phyloP scores from a whole-genome alignment of 345 rosid genomes.

The Moricandia moricandioides region DNA sequence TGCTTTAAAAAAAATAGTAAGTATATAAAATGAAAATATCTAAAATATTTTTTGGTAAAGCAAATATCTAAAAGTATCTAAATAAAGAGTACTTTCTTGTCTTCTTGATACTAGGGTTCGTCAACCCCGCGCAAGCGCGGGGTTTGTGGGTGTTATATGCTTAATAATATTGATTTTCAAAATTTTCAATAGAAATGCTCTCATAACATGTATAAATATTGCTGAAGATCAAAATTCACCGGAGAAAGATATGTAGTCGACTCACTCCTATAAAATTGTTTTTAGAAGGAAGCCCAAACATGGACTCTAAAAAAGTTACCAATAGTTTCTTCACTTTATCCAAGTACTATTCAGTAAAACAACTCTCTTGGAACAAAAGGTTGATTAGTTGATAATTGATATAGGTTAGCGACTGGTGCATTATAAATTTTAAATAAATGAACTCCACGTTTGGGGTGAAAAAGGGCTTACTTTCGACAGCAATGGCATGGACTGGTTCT shows the following conservation, averaged over 20 bases:
- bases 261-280: background rate
- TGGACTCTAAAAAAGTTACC: background rate
- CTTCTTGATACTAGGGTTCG: too few species aligned
- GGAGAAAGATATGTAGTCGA: too few species aligned
- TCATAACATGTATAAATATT: too few species aligned
- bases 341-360: background rate
- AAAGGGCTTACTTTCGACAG: background rate
- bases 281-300: background rate
- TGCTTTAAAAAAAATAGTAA: background rate
- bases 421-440: too few species aligned
- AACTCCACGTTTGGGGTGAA: too few species aligned
- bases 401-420: background rate
- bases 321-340: background rate
- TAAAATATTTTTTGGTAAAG: background rate
- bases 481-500: background rate
- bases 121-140: too few species aligned
- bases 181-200: too few species aligned
- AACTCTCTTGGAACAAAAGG: background rate
- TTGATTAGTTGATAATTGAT: background rate
- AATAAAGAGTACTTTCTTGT: background rate
- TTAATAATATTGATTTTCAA: too few species aligned
- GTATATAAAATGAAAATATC: background rate
- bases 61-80: slow-evolving; percentile 13
- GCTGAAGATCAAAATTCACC: too few species aligned
- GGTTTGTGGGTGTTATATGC: too few species aligned